Base-by-base conservation (phyloP, 2,329 filamentous ascomycete genomes). In the Pyrenochaeta sp. region DNA sequence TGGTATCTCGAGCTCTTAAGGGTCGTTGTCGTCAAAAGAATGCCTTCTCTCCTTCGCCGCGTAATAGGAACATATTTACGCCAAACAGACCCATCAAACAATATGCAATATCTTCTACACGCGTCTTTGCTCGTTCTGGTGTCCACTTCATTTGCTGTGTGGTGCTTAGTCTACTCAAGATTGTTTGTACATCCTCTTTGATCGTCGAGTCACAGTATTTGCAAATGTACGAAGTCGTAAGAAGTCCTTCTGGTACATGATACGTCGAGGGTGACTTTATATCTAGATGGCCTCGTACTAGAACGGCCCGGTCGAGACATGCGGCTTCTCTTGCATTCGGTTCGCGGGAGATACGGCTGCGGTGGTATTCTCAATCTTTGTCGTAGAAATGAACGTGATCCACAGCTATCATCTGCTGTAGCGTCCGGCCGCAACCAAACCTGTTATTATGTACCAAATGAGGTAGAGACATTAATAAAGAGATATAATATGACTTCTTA, bases 71-170 rank as follows among this genome's bases (percentile, higher is more conserved):
- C 57, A 63, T 58, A 22, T 53, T 36, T 3, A 65, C 56, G 27
- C 46, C 60, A 24, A 69, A 69, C 2, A 66, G 30, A 0, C 66
- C 66, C 8, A 67, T 48, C 15, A 68, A 40, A 36, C 53, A 66
- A 34, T 67, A 68, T 0, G 58, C 65, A 25, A 19, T 45, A 42
- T 68, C 66, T 34, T 68, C 66, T 10, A 54, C 39, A 1, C 46
- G 37, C 24, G 53, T 66, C 0, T 66, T 68, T 25, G 50, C 24
- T 4, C 69, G 55, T 5, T 36, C n/a, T 12, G 54, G 45, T 12
- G 61, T 55, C 69, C 69, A 72, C 2, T 50, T 53, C 50, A 68
- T 52, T 50, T 65, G 28, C 28, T 30, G 5, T 9, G 28, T 2
- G 9, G 9, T 30, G 2, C 28, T 30, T 1, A 30, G 5, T 9